Base-by-base conservation (phyloP, 768 basidiomycete species). In the Boletus coccyginus region DNA sequence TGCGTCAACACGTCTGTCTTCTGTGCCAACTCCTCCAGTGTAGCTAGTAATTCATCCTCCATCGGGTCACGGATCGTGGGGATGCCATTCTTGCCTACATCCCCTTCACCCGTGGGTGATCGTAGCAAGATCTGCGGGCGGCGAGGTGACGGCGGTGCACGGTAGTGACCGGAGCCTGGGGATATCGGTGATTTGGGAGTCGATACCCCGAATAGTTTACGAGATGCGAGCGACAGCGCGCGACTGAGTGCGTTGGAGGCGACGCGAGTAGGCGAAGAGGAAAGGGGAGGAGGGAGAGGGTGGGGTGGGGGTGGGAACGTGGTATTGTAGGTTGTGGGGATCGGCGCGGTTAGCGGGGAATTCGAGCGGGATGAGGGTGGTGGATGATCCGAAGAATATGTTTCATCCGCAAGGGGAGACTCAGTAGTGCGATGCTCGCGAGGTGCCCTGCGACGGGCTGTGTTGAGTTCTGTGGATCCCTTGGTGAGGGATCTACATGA, bases 1-100 rank as follows among this genome's bases (percentile, higher is more conserved):
- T 90, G 88, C 54, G 90, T 90, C 56, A 98, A 75, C 50, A 95
- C 94, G 57, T 91, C 87, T 35, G 96, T 96, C 80, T 98, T 99
- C 78, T 97, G 92, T 35, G 95, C 96, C 4, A 95, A 76, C 60
- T 95, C 90, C 67, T 98, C 96, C 42, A 98, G 75, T 19, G 75
- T 71, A 3, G 78, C 83, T n/a, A 97, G 74, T n/a, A 97, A 71
- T 57, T 85, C 83, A 57, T 96, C 92, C 62, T 97, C 94, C 62
- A 89, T 75, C 1, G 87, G 87, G 63, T 90, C 87, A 19, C 81
- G 71, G 58, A 77, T 75, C 7, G n/a, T 24, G 8, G 53, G 52
- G 5, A 40, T 17, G 1, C 59, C 66, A 43, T 63, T 40, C 38
- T 58, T 65, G 44, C 49, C 55, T 7, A 67, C 74, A 16, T 78